These are phyloP conservation scores for Elsinoe ampelina DNA, from an alignment of 2,329 filamentous ascomycete species.

Conservation along the genomic window DNA sequence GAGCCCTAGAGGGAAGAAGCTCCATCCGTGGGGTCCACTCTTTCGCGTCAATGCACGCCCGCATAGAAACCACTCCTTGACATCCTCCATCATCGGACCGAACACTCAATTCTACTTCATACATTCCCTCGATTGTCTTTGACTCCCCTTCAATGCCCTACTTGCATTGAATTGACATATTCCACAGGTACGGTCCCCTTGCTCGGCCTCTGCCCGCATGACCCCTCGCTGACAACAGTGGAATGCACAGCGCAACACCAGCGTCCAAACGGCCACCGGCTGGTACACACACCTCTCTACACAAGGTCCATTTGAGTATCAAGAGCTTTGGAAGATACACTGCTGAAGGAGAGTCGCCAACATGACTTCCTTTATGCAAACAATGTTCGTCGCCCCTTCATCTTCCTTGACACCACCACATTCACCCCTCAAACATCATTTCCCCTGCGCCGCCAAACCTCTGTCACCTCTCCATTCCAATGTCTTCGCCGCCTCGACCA, in stretches of 20 bases:
- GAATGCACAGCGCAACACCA: slow-evolving; percentile 14
- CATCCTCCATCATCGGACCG: neutral
- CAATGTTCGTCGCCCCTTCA: slow-evolving; percentile 56
- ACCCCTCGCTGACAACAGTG: slow-evolving; percentile 14
- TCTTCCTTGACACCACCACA: slow-evolving; percentile 24
- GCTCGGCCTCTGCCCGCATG: slow-evolving; percentile 6
- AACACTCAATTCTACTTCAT: neutral
- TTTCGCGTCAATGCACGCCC: slow-evolving; percentile 1
- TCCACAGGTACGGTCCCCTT: neutral
- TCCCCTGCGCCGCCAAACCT: slow-evolving; percentile 26
- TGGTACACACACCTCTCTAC: neutral
- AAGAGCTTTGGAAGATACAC: slow-evolving; percentile 11
- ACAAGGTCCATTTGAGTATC: slow-evolving; percentile 1
- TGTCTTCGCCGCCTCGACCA: slow-evolving; percentile 26
- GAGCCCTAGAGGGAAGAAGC: neutral
- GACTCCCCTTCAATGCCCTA: neutral
- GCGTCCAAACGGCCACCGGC: slow-evolving; percentile 11
- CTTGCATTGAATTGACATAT: neutral
- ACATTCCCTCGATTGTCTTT: neutral
- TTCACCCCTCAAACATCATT: slow-evolving; percentile 16
- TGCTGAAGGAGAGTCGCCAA: slow-evolving; percentile 20
- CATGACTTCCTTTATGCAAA: slow-evolving; percentile 74
- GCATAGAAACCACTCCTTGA: neutral
- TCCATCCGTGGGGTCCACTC: neutral
- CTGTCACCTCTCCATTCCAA: slow-evolving; percentile 37